These are phyloP conservation scores for Cenchrus americanus DNA, from an alignment of 176 grass and related monocot genomes.

Conservation along the genomic window DNA sequence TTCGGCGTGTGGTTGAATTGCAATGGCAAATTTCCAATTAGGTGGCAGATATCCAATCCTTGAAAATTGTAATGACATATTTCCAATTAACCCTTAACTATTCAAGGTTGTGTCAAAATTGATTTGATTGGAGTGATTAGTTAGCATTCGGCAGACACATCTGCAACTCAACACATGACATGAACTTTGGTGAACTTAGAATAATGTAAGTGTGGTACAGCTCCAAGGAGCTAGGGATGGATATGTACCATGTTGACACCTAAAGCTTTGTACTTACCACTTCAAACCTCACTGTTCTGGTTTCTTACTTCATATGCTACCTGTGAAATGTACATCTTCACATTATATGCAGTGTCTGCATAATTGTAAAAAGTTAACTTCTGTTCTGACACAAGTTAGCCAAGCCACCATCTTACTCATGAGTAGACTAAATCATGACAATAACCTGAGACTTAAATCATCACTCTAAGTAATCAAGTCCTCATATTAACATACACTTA, in stretches of 20 bases:
- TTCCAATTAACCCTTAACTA: too few species aligned
- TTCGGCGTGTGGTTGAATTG: too few species aligned
- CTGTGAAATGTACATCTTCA: not conserved
- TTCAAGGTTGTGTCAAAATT: too few species aligned
- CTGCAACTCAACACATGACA: too few species aligned
- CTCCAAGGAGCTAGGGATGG: not conserved
- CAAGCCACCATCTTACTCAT: not conserved
- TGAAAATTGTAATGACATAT: too few species aligned
- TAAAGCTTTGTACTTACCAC: not conserved
- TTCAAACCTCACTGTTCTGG: not conserved
- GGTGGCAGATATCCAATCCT: too few species aligned
- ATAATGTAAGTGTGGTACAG: not conserved
- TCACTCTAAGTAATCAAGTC: not conserved
- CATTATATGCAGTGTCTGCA: not conserved
- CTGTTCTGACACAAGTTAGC: conserved; percentile 1
- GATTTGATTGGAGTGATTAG: too few species aligned
- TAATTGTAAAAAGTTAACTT: not conserved
- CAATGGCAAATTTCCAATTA: too few species aligned
- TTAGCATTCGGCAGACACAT: too few species aligned
- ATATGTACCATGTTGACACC: not conserved
- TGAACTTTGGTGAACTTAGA: not conserved
- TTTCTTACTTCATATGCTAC: not conserved
- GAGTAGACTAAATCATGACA: not conserved
- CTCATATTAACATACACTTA: not conserved
- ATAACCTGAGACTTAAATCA: not conserved